These are phyloP conservation scores for Boletus edulis DNA, from an alignment of 768 basidiomycete genomes.

Conservation along the genomic window DNA sequence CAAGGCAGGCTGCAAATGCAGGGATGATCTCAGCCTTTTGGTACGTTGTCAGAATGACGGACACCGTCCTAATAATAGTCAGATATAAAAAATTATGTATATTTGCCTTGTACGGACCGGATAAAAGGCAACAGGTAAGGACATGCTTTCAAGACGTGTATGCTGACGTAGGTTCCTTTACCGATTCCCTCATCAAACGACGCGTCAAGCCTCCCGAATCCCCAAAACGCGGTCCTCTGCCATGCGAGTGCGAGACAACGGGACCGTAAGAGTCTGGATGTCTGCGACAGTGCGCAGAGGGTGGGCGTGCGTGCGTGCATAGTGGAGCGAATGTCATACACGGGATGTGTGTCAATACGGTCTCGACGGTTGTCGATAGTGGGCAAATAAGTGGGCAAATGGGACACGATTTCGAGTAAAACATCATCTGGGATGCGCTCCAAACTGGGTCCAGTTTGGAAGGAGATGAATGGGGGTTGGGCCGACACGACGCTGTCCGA, in stretches of 20 bases:
- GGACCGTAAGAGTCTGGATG: slow-evolving; percentile 2
- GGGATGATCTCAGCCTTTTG: background rate
- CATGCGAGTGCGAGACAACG: slow-evolving; percentile 16
- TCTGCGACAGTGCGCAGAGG: slow-evolving; percentile 6
- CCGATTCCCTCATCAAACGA: background rate
- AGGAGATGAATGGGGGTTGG: no score
- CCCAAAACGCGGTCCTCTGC: slow-evolving; percentile 5
- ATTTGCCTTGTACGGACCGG: background rate
- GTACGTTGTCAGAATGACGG: background rate
- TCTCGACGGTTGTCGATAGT: no score
- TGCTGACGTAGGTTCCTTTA: background rate
- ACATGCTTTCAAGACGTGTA: background rate
- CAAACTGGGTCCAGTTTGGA: no score
- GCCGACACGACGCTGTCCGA: no score
- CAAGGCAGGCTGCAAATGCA: slow-evolving; percentile 5
- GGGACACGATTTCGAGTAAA: no score
- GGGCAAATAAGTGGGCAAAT: no score
- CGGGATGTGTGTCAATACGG: no score
- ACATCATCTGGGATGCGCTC: no score
- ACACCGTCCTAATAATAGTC: background rate
- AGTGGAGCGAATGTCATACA: no score
- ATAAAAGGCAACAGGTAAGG: slow-evolving; percentile 1
- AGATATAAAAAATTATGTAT: background rate
- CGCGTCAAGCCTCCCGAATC: background rate
- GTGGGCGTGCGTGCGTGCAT: background rate